Evolutionary conservation across 208 protist genomes (phyloP).

Genomic region (Sergeia podlipaevii): DNA sequence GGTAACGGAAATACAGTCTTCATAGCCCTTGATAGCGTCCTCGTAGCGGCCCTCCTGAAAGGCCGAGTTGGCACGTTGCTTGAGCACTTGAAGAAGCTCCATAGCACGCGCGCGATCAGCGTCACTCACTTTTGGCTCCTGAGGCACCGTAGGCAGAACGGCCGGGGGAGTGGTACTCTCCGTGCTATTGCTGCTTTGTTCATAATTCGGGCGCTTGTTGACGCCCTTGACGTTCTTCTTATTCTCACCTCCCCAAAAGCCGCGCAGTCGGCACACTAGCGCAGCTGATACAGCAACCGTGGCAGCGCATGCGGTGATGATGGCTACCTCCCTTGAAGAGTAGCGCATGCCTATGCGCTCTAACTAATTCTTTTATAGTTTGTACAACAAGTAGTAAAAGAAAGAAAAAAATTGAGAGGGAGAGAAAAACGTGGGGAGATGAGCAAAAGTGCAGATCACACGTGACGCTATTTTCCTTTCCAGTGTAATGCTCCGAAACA

Average conservation of each 20-base stretch:
- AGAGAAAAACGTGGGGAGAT: neutral
- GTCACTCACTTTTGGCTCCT: constrained; percentile 14
- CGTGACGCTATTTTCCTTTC: too few species aligned
- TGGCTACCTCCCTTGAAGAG: too few species aligned
- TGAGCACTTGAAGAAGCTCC: constrained; percentile 37
- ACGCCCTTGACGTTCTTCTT: neutral
- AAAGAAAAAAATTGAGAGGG: constrained; percentile 10
- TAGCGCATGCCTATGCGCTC: too few species aligned
- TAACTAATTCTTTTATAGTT: neutral
- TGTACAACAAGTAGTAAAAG: constrained; percentile 3
- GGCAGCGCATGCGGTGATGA: too few species aligned
- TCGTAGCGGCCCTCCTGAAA: constrained; percentile 67
- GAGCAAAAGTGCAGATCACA: too few species aligned
- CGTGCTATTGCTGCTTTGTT: too few species aligned
- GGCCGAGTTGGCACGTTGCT: constrained; percentile 50
- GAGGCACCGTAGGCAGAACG: constrained; percentile 5
- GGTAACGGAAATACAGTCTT: constrained; percentile 69
- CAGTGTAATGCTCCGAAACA: too few species aligned
- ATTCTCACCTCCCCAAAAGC: neutral
- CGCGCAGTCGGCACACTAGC: constrained; percentile 7
- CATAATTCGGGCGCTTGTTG: neutral
- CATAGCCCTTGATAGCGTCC: constrained; percentile 57
- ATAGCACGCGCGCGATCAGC: constrained; percentile 29
- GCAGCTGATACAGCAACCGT: too few species aligned
- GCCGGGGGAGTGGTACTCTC: neutral